A percentile compares a stretch with the other conserved stretches of the same genome.
Evolutionary conservation across 495 filamentous ascomycete genomes (phyloP).

Genomic region (Annulohypoxylon nitens): DNA sequence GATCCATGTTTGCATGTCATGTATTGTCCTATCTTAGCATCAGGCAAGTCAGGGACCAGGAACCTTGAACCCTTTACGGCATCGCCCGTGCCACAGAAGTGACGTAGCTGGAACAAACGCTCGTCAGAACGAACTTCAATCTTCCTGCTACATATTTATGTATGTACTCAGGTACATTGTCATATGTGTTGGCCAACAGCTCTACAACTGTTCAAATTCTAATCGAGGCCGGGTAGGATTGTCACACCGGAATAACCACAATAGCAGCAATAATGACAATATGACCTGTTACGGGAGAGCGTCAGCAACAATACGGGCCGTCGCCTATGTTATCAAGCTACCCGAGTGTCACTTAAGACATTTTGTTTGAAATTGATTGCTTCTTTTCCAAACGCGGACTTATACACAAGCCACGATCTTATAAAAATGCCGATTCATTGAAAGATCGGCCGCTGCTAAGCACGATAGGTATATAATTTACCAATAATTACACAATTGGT

Average conservation of each 20-base stretch:
- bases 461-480: slow-evolving; percentile 23
- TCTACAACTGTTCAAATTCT: slow-evolving; percentile 4
- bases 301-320: slow-evolving; percentile 28
- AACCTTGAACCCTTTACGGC: slow-evolving; percentile 29
- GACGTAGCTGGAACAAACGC: slow-evolving; percentile 45
- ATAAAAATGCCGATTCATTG: background rate
- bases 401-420: background rate
- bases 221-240: slow-evolving; percentile 24
- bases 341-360: slow-evolving; percentile 20
- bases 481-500: slow-evolving; percentile 23
- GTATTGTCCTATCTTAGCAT: slow-evolving; percentile 23
- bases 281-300: slow-evolving; percentile 19
- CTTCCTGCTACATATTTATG: too few species aligned
- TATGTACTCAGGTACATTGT: background rate
- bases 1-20: slow-evolving; percentile 40
- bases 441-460: slow-evolving; percentile 21
- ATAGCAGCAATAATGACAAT: slow-evolving; percentile 9
- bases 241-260: slow-evolving; percentile 17
- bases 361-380: slow-evolving; percentile 31
- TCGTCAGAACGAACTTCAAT: slow-evolving; percentile 36
- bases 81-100: slow-evolving; percentile 44
- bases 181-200: background rate
- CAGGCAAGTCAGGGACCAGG: slow-evolving; percentile 35
- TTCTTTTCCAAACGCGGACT: slow-evolving; percentile 18
- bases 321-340: slow-evolving; percentile 13